These are phyloP conservation scores for Lichtheimia corymbifera DNA, from an alignment of 371 early-diverging fungal genomes.

Conservation along the genomic window DNA sequence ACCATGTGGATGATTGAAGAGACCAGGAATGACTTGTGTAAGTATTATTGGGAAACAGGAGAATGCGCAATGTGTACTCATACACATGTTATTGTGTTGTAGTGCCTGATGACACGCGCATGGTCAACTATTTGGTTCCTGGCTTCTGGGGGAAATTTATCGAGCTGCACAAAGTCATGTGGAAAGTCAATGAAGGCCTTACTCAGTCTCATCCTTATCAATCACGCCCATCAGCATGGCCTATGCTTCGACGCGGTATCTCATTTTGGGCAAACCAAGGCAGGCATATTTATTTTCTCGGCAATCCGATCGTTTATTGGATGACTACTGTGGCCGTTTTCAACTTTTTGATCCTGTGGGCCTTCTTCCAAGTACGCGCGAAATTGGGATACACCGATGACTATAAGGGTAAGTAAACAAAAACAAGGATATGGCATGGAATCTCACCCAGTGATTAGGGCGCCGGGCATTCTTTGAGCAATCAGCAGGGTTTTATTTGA, in stretches of 20 bases:
- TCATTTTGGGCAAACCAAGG: constrained; percentile 81
- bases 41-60: constrained; percentile 14
- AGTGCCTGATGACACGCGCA: constrained; percentile 46
- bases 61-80: background rate
- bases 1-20: constrained; percentile 69
- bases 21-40: constrained; percentile 48
- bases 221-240: constrained; percentile 84
- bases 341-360: constrained; percentile 62
- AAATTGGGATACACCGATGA: constrained; percentile 76
- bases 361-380: constrained; percentile 62
- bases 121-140: constrained; percentile 49
- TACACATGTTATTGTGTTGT: background rate
- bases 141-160: constrained; percentile 80
- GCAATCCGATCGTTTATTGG: constrained; percentile 97
- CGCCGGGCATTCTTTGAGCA: constrained; percentile 49
- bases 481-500: constrained; percentile 77
- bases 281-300: constrained; percentile 88
- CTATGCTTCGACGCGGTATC: constrained; percentile 83
- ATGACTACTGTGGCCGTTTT: constrained; percentile 65
- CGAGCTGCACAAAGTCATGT: constrained; percentile 83
- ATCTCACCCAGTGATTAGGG: constrained; percentile 7
- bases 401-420: constrained; percentile 40
- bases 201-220: constrained; percentile 88
- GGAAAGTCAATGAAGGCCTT: constrained; percentile 78
- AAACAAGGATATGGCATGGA: background rate